phyloP scores from a whole-genome alignment of 2,329 filamentous ascomycete genomes.

The Verticillium zaregamsianum region DNA sequence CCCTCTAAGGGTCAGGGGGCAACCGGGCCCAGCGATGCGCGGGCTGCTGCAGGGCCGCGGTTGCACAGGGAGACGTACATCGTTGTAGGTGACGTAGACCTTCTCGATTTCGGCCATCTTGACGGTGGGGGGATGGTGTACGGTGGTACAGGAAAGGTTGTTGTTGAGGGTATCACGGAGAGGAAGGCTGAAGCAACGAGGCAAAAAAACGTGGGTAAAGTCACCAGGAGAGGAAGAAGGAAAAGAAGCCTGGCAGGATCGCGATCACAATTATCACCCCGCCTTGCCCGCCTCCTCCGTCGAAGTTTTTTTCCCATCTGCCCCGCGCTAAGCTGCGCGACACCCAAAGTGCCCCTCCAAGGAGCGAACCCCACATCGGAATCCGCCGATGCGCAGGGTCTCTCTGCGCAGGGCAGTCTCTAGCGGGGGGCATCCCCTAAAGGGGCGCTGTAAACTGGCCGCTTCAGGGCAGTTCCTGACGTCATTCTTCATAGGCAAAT shows the following conservation, averaged over 20 bases:
- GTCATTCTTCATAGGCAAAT: neutral
- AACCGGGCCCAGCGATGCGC: neutral
- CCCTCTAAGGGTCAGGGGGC: neutral
- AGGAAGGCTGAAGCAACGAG: neutral
- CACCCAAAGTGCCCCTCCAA: neutral
- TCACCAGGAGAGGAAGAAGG: neutral
- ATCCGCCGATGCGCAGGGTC: neutral
- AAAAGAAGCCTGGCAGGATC: neutral
- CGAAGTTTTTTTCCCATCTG: neutral
- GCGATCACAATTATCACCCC: neutral
- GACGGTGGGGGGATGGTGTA: neutral
- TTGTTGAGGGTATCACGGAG: neutral
- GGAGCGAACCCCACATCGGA: neutral
- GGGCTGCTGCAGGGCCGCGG: neutral
- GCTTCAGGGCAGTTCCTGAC: neutral
- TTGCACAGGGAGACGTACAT: constrained; percentile 52
- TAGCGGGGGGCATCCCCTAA: neutral
- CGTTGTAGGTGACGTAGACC: constrained; percentile 86
- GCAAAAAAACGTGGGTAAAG: neutral
- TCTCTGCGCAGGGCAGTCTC: too few relatives aligned
- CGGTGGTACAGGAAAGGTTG: neutral
- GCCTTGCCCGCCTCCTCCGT: neutral
- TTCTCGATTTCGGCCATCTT: constrained; percentile 67
- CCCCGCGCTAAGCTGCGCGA: neutral
- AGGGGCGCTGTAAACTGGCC: neutral